Base-by-base conservation (phyloP, 2,329 filamentous ascomycete species). In the Pseudocercospora eumusae region DNA sequence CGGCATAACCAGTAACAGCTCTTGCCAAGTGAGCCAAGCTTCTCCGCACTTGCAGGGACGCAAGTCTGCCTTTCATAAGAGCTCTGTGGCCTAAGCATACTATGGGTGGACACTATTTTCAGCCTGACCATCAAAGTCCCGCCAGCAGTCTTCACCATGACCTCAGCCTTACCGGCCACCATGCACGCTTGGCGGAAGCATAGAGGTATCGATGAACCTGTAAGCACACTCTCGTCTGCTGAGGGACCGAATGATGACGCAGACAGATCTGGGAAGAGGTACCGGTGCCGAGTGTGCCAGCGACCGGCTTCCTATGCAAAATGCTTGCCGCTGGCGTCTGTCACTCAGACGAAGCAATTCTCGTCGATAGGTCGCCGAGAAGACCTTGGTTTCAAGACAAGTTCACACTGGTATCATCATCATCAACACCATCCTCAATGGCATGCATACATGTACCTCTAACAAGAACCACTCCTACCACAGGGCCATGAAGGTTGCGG, bases 141-240 rank as follows among this genome's bases (percentile, higher is more conserved):
- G 6, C 49, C 25, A 18, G 45, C 45, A 18, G 21, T 15, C 18
- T 3, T 33, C 49, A 53, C 7, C n/a, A 28, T 27, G 21, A 25
- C 25, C 25, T 53, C 49, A 28, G 23, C 49, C 28, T 28, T 71
- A 9, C 69, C 70, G 7, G 50, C 60, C 54, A 73, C 72, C 2
- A 77, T 77, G 75, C 65, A 67, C 52, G 75, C 74, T 0, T 77
- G 75, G 75, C 69, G 73, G 42, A 76, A 76, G 61, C 71, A 76
- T 53, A 69, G 64, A 57, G 75, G 74, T 47, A 71, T 68, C 28
- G 68, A 68, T 1, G 64, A 68, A 15, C 71, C 73, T 15, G 68
- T 72, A 15, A 23, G 44, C 20, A 11, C 20, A 11, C 3, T 15
- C 20, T 23, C 44, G 62, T 69, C 71, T 56, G 2, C 15, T 25